Conservation (phyloP, 257 asterid species). For the Plantago ovata region DNA sequence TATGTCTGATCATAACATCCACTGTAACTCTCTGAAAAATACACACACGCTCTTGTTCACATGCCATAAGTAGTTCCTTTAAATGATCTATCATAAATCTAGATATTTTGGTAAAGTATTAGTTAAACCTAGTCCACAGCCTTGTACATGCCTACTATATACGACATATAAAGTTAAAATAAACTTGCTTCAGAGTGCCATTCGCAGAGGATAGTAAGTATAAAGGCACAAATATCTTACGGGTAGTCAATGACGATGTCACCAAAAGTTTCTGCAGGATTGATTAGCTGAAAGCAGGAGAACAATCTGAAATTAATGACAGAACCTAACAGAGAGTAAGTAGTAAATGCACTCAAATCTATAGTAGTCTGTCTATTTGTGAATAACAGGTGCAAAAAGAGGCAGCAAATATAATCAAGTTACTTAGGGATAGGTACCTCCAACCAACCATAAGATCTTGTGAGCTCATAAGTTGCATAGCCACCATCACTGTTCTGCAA, state of each 20-base stretch:
- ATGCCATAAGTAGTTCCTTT: neutral
- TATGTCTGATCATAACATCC: constrained; percentile 1
- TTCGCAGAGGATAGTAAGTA: constrained; percentile 15
- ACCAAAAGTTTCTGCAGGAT: constrained; percentile 99
- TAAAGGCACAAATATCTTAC: constrained; percentile 55
- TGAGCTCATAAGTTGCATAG: constrained; percentile 93
- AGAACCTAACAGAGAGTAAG: neutral
- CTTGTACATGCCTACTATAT: constrained; percentile 10
- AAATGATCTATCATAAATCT: constrained; percentile 11
- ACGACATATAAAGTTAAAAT: neutral
- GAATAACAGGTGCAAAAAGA: neutral
- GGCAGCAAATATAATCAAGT: neutral
- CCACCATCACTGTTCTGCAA: constrained; percentile 83
- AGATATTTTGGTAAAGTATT: constrained; percentile 7
- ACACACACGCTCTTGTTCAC: neutral
- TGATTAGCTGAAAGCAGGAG: constrained; percentile 67
- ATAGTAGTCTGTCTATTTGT: too few relatives aligned
- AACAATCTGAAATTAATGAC: constrained; percentile 24
- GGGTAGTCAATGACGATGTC: constrained; percentile 97
- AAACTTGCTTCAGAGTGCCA: constrained; percentile 9
- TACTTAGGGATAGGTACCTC: constrained; percentile 48
- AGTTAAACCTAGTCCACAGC: constrained; percentile 14
- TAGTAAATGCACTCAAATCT: constrained; percentile 9
- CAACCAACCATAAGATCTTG: constrained; percentile 97
- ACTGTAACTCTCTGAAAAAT: constrained; percentile 2